These are phyloP conservation scores for Hypoxylon rickii DNA, from an alignment of 495 filamentous ascomycete genomes.

Conservation along the genomic window DNA sequence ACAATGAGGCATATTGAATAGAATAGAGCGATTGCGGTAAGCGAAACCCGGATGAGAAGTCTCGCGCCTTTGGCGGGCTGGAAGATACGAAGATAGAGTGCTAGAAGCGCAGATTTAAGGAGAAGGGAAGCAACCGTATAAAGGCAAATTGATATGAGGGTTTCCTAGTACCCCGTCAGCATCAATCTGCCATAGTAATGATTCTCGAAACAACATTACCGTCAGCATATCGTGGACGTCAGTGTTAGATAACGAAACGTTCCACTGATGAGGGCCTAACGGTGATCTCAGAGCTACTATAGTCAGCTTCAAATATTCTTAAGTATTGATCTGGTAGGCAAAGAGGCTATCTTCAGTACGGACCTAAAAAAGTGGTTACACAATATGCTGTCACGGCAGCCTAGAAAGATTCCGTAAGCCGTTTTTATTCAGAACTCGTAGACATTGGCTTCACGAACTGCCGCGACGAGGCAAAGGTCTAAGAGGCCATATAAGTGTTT, in stretches of 20 bases:
- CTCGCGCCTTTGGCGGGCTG: slow-evolving; percentile 7
- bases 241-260: slow-evolving; percentile 13
- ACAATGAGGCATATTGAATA: slow-evolving; percentile 8
- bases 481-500: slow-evolving; percentile 2
- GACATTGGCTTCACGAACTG: slow-evolving; percentile 10
- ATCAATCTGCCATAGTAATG: neutral
- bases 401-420: slow-evolving; percentile 2
- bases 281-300: slow-evolving; percentile 6
- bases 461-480: slow-evolving; percentile 20
- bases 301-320: neutral
- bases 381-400: slow-evolving; percentile 15
- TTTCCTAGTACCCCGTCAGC: slow-evolving; percentile 6
- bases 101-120: slow-evolving; percentile 21
- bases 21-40: slow-evolving; percentile 6
- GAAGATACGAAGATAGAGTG: slow-evolving; percentile 25
- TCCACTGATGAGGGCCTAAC: slow-evolving; percentile 24
- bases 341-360: neutral
- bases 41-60: slow-evolving; percentile 17
- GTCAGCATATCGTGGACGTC: neutral
- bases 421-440: neutral
- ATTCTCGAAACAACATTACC: neutral
- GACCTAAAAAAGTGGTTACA: slow-evolving; percentile 11
- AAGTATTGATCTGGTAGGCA: too few relatives aligned
- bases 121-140: slow-evolving; percentile 7
- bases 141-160: slow-evolving; percentile 4